These are phyloP conservation scores for Erigeron canadensis DNA, from an alignment of 129 eudicot species.

Conservation along the genomic window DNA sequence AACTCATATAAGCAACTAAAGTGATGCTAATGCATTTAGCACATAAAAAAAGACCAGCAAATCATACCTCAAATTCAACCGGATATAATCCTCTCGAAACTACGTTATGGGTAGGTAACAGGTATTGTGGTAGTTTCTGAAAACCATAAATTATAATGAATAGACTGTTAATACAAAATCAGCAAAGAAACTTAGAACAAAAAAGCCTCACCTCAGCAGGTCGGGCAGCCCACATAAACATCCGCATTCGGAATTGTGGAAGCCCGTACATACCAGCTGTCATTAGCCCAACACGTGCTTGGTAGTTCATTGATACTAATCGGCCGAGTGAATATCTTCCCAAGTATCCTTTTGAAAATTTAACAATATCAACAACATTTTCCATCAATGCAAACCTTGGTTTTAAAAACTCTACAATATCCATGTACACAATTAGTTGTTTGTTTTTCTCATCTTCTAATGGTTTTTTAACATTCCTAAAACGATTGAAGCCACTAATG, in stretches of 20 bases:
- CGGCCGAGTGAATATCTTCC: constrained; percentile 79
- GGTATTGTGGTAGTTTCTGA: constrained; percentile 82
- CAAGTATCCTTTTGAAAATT: constrained; percentile 60
- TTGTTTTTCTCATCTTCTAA: constrained; percentile 66
- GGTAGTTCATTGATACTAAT: constrained; percentile 69
- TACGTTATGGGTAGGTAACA: constrained; percentile 81
- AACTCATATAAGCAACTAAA: no score
- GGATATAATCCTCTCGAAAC: constrained; percentile 66
- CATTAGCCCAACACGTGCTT: constrained; percentile 78
- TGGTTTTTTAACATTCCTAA: constrained; percentile 54
- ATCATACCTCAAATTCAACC: constrained; percentile 67
- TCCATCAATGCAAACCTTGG: constrained; percentile 81
- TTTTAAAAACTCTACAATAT: constrained; percentile 53
- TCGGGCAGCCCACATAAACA: constrained; percentile 89
- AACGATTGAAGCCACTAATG: constrained; percentile 83
- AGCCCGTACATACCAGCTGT: constrained; percentile 88
- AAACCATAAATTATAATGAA: background rate
- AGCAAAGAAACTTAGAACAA: background rate
- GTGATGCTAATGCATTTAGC: no score
- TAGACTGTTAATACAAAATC: background rate
- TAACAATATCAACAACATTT: constrained; percentile 76
- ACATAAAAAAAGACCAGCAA: no score
- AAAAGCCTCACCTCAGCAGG: constrained; percentile 50
- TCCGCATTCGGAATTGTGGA: constrained; percentile 81
- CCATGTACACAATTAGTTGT: constrained; percentile 74